Evolutionary conservation across 495 filamentous ascomycete species (phyloP), one percentile per base, ranked within the genome.

Genomic region (Halenospora varia): DNA sequence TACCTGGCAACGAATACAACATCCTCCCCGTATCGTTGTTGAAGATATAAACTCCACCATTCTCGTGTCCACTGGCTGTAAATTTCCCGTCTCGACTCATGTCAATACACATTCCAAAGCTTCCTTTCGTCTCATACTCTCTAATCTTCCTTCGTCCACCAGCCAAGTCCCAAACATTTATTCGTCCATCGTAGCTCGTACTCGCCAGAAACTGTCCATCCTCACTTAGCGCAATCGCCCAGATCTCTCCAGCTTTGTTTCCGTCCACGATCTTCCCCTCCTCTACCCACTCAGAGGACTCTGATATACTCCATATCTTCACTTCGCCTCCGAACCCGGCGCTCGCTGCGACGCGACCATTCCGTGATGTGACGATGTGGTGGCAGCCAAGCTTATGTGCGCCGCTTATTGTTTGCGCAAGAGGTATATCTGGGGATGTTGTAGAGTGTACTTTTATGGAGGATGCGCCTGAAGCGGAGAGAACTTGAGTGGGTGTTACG

Each of bases 11-110:
- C 20, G 90, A 95, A 70, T 96, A 94, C 2, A 87, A 77, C 70
- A 97, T 82, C 51, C 89, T 85, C 15, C 88, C 89, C 0, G 89
- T 90, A 64, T 90, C 85, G 65, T 96, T 96, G 70, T 86, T 90
- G 75, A 97, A 97, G 39, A 98, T 85, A 66, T 96, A 96, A 51
- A 98, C 82, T n/a, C 83, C 85, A 22, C 94, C 94, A 68, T 89
- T 96, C 69, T 96, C 85, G 71, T 98, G 95, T 0, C 94, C 94
- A 55, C 86, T 92, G 9, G 93, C 94, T 48, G 92, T 91, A 64
- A 93, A 84, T 56, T 80, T 82, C 51, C 92, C 93, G 71, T 98
- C 88, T 25, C 78, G 63, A 26, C 74, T 78, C 49, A 97, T 68
- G 68, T 96, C 93, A 53, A 98, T 83, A 65, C 86, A 87, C 70